A percentile compares a stretch with the other conserved stretches of the same genome.
These are phyloP conservation scores for Protomyces macrosporus DNA, from an alignment of 1,139 yeast species.

Conservation along the genomic window DNA sequence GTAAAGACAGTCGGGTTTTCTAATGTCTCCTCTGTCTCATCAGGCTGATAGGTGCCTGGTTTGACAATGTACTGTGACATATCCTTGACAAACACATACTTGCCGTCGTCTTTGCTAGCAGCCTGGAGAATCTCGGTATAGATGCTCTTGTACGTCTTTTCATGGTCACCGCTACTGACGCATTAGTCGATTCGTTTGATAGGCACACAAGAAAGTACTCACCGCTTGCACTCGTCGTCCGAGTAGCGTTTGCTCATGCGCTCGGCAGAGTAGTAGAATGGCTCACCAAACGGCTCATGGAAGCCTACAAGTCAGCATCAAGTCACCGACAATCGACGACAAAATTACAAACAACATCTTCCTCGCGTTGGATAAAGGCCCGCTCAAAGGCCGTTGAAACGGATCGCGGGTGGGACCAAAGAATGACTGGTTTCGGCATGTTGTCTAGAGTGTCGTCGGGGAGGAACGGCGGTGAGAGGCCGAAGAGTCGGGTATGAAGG, in stretches of 20 bases:
- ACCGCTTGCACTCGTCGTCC: slow-evolving; percentile 21
- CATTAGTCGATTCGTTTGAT: background rate
- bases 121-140: slow-evolving; percentile 12
- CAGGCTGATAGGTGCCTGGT: background rate
- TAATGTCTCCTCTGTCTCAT: background rate
- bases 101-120: background rate
- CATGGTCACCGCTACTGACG: slow-evolving; percentile 7
- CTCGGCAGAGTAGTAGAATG: slow-evolving; percentile 22
- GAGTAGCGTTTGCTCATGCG: slow-evolving; percentile 22
- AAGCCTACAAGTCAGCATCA: background rate
- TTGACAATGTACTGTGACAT: slow-evolving; percentile 24
- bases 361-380: slow-evolving; percentile 18
- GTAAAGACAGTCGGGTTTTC: slow-evolving; percentile 31
- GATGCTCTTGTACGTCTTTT: background rate
- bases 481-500: too few relatives aligned
- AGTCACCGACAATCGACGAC: background rate
- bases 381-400: slow-evolving; percentile 26
- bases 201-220: background rate
- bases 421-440: slow-evolving; percentile 16
- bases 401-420: slow-evolving; percentile 26
- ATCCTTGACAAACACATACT: slow-evolving; percentile 23
- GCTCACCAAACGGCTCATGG: slow-evolving; percentile 25
- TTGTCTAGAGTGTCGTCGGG: too few relatives aligned
- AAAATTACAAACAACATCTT: slow-evolving; percentile 13
- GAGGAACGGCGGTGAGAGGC: too few relatives aligned